Conservation (phyloP, 1,284 basidiomycete species). For the Cystobasidium sp. region DNA sequence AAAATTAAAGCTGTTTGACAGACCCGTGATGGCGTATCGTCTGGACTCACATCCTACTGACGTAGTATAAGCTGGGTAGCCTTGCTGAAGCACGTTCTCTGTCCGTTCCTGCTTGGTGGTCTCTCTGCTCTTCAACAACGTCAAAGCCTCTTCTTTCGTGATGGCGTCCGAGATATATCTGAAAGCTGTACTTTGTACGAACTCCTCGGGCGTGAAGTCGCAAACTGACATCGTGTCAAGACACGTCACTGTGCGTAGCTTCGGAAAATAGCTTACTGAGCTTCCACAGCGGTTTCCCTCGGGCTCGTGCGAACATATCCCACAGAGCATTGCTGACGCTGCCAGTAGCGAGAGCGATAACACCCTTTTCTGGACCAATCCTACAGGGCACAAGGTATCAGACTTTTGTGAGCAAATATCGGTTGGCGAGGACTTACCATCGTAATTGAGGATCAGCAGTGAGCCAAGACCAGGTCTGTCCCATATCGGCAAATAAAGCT, state of each 20-base stretch:
- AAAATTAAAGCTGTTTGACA: too few species aligned
- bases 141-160: slow-evolving; percentile 84
- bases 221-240: slow-evolving; percentile 55
- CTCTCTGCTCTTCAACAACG: slow-evolving; percentile 76
- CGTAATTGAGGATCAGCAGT: slow-evolving; percentile 63
- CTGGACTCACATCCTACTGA: too few species aligned
- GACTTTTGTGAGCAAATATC: neutral
- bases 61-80: slow-evolving; percentile 93
- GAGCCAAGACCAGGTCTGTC: slow-evolving; percentile 67
- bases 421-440: slow-evolving; percentile 5
- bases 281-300: slow-evolving; percentile 82
- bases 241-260: neutral
- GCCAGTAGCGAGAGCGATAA: slow-evolving; percentile 63
- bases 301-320: slow-evolving; percentile 70
- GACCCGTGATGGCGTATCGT: too few species aligned
- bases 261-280: slow-evolving; percentile 60
- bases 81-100: slow-evolving; percentile 64
- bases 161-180: slow-evolving; percentile 89
- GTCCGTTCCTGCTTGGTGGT: slow-evolving; percentile 78
- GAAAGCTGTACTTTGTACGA: slow-evolving; percentile 81
- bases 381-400: slow-evolving; percentile 55
- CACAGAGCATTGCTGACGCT: slow-evolving; percentile 61
- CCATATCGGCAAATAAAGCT: slow-evolving; percentile 85
- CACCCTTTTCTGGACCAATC: slow-evolving; percentile 82
- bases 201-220: slow-evolving; percentile 80